A percentile compares a stretch with the other conserved stretches of the same genome.
phyloP scores from a whole-genome alignment of 371 early-diverging fungal species.

The Chytridiales sp. region DNA sequence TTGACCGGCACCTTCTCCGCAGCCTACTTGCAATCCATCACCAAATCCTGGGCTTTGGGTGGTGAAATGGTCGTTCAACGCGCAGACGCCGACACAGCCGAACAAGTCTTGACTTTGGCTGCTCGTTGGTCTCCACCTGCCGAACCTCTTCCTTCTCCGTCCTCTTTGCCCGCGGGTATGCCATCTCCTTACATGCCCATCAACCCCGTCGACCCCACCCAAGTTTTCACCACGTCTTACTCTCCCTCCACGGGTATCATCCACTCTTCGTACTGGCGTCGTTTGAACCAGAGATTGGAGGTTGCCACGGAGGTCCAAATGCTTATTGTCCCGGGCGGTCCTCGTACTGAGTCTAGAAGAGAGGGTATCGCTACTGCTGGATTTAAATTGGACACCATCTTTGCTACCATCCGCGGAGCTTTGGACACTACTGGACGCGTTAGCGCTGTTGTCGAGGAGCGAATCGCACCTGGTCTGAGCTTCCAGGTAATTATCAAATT shows the following conservation, averaged over 20 bases:
- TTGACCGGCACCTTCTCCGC: conserved; percentile 84
- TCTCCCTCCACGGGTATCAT: conserved; percentile 76
- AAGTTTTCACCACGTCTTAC: conserved; percentile 78
- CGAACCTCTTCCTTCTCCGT: conserved; percentile 33
- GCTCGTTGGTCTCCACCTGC: conserved; percentile 44
- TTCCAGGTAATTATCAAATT: conserved; percentile 61
- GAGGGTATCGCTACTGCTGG: conserved; percentile 92
- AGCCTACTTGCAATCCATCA: conserved; percentile 89
- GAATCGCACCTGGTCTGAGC: conserved; percentile 89
- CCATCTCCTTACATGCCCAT: conserved; percentile 47
- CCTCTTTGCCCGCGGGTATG: conserved; percentile 40
- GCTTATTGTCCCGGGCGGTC: conserved; percentile 49
- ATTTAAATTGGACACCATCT: conserved; percentile 93
- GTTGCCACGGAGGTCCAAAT: conserved; percentile 90
- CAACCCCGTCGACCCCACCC: conserved; percentile 46
- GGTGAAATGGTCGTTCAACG: conserved; percentile 84
- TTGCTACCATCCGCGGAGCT: conserved; percentile 87
- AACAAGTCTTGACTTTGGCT: conserved; percentile 53
- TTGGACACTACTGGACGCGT: conserved; percentile 88
- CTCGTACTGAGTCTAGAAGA: conserved; percentile 55
- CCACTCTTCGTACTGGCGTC: conserved; percentile 86
- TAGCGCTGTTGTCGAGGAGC: conserved; percentile 88
- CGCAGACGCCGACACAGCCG: conserved; percentile 81
- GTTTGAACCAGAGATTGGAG: conserved; percentile 90
- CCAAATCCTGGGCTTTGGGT: conserved; percentile 80